Evolutionary conservation across 192 early-diverging fungal species (phyloP).

Genomic region (Linnemannia elongata): DNA sequence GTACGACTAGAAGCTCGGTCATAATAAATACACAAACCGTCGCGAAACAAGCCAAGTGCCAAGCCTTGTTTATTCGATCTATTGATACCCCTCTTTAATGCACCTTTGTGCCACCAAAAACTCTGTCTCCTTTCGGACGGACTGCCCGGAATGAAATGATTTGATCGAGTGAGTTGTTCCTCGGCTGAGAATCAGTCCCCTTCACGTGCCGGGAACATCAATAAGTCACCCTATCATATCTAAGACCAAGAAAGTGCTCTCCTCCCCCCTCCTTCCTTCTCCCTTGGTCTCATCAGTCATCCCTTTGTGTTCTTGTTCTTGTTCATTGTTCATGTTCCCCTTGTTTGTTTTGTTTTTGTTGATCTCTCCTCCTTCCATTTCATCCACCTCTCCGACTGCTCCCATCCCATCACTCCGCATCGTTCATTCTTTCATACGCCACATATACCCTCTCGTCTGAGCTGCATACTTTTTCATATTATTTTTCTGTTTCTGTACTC

Average conservation of each 20-base stretch:
- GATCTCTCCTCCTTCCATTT: neutral
- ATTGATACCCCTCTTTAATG: neutral
- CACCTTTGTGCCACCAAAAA: neutral
- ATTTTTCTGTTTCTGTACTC: neutral
- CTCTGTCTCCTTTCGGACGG: neutral
- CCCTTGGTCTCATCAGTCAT: slow-evolving; percentile 9
- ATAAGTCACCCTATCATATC: neutral
- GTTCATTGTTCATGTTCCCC: neutral
- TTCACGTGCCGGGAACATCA: neutral
- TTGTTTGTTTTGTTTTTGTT: neutral
- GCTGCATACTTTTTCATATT: neutral
- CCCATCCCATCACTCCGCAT: neutral
- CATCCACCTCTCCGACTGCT: neutral
- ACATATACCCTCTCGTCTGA: neutral
- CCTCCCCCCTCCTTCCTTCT: neutral
- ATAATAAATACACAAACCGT: neutral
- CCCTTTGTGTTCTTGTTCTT: neutral
- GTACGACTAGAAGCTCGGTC: neutral
- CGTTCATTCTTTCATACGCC: neutral
- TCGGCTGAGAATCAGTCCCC: neutral
- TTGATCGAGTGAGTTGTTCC: neutral
- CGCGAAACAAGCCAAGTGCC: neutral
- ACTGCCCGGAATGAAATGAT: neutral
- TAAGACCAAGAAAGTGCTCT: neutral
- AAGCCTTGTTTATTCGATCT: neutral